Evolutionary conservation across 1,284 basidiomycete species (phyloP), one percentile per base, ranked within the genome.

Genomic region (Vanrija sp.): DNA sequence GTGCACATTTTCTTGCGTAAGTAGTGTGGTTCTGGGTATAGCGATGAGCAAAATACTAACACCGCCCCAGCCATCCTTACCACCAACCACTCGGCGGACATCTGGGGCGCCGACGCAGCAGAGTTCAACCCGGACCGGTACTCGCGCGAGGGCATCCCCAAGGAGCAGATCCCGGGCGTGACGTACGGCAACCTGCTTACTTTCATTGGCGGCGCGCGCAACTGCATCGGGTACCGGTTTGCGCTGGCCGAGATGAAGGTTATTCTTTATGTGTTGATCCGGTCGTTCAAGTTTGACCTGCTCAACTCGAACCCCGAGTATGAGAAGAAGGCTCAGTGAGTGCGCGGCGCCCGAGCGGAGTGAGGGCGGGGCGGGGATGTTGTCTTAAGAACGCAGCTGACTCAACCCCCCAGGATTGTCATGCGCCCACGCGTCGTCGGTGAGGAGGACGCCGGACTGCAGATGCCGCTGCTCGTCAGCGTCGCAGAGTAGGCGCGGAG

Each of bases 211-310:
- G 86, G 85, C 23, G 81, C 83, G 61, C 76, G 87, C 52, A 83
- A 84, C 40, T 88, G 86, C 68, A 86, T 88, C 63, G 86, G 86
- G 7, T 87, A 83, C 69, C 80, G 81, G 63, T 88, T 89, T 65
- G 85, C 86, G 7, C 65, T 89, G 45, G 79, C 80, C 25, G 86
- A 89, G 66, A 84, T 81, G 72, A 85, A 85, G 66, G 82, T 80
- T 0, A 73, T 85, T 7, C 59, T 86, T 7, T 86, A 84, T 63
- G 80, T 81, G 0, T 75, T 86, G 15, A 65, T 86, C 2, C 78
- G 83, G 15, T 77, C 78, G 1, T 84, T 86, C 53, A 79, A 81
- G 49, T 83, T 86, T 52, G 79, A 81, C 43, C 74, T 82, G 26
- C 77, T 82, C 3, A 63, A 67, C 4, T 64, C 62, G 50, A 62